Evolutionary conservation across 345 rosid species (phyloP), one percentile per base, ranked within the genome.

Genomic region (Kandelia obovata): DNA sequence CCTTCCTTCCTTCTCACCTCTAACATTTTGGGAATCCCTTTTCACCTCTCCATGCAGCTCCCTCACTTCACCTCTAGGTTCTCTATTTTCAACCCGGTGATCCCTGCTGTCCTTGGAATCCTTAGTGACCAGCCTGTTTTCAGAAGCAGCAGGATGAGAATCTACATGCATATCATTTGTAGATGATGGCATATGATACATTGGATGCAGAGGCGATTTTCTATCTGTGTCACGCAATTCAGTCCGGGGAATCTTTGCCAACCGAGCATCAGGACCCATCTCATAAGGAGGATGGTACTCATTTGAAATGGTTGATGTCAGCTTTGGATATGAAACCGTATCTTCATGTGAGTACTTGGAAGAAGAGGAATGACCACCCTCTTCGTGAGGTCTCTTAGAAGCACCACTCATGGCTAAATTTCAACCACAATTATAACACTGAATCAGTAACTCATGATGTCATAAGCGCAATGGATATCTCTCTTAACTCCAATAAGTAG

Each of bases 291-390:
- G 73, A 75, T 88, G 85, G 72, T 77, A 85, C 55, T 91, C 97
- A 58, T 63, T 78, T 4, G 88, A 79, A 67, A 74, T 75, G 8
- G 75, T 83, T 7, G 86, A 77, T 25, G 80, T 53, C 61, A 88
- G 55, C 80, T 86, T 92, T 46, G 97, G 89, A 71, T 87, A 87
- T 37, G 82, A 58, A 46, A 79, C 71, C 5, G 79, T 61, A 68
- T 95, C 99, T 6, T 95, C 99, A 46, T 87, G 91, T 6, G 88
- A 82, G 72, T 85, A 90, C 69, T 92, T 92, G 2, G 81, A 79
- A 53, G 93, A 80, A 69, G 91, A 81, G 73, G 98, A 78, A 70
- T 86, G 84, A 69, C 83, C 87, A 69, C 82, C 89, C 58, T 92
- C 97, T 68, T 95, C 97, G 23, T 87, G 96, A 72, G 91, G 74